Evolutionary conservation across 345 rosid species (phyloP).

Genomic region (Citrus medica): DNA sequence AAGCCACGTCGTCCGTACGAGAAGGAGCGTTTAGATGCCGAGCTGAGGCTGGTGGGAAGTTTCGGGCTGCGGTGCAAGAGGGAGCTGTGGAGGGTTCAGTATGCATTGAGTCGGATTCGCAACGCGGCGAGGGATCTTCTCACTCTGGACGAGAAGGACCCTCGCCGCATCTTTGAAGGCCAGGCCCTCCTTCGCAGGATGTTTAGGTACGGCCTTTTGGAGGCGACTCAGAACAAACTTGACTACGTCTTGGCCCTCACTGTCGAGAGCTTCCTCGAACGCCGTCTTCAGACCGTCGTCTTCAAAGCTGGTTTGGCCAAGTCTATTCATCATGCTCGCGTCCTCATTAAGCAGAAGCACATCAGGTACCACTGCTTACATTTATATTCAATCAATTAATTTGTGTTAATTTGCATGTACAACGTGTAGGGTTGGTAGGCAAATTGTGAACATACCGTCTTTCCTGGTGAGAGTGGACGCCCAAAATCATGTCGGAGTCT

Average conservation of each 20-base stretch:
- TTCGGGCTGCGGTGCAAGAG: constrained; percentile 53
- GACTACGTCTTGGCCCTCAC: constrained; percentile 52
- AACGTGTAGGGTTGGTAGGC: constrained; percentile 42
- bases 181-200: constrained; percentile 52
- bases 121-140: constrained; percentile 57
- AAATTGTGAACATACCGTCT: constrained; percentile 52
- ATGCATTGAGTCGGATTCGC: constrained; percentile 44
- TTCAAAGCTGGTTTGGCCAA: constrained; percentile 58
- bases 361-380: constrained; percentile 23
- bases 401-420: no score
- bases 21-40: constrained; percentile 57
- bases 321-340: constrained; percentile 57
- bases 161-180: constrained; percentile 46
- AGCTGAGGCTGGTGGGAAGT: constrained; percentile 51
- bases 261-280: constrained; percentile 54
- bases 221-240: constrained; percentile 50
- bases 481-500: constrained; percentile 50
- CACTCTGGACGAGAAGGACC: constrained; percentile 55
- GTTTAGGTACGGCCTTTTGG: constrained; percentile 48
- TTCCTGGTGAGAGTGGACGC: constrained; percentile 54
- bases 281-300: constrained; percentile 51
- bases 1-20: constrained; percentile 54
- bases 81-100: constrained; percentile 60
- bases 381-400: no score
- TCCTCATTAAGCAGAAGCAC: constrained; percentile 53